Evolutionary conservation across 2,329 filamentous ascomycete genomes (phyloP).

Genomic region (Pseudogymnoascus sp.): DNA sequence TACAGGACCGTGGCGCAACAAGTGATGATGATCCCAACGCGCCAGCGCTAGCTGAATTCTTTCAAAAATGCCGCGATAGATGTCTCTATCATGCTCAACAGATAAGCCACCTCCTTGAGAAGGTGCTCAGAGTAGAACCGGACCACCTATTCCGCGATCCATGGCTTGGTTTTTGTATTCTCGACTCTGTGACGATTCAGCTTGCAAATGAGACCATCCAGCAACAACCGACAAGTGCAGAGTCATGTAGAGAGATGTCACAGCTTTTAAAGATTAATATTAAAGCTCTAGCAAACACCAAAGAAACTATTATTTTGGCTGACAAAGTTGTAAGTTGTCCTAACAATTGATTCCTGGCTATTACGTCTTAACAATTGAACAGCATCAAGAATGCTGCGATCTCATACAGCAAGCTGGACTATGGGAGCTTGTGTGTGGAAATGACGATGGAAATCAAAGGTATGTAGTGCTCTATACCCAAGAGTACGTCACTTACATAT

Average conservation of each 20-base stretch:
- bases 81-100: constrained; percentile 3
- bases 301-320: not conserved
- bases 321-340: constrained; percentile 2
- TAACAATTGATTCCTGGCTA: not conserved
- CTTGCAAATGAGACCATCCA: not conserved
- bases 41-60: not conserved
- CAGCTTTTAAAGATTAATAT: not conserved
- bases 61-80: constrained; percentile 1
- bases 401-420: not conserved
- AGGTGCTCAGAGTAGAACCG: constrained; percentile 2
- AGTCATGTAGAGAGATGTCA: not conserved
- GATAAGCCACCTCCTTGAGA: constrained; percentile 3
- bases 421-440: not conserved
- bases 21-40: constrained; percentile 16
- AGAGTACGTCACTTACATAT: not conserved
- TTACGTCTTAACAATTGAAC: not conserved
- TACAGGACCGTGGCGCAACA: constrained; percentile 18
- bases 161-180: constrained; percentile 9
- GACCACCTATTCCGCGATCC: constrained; percentile 10
- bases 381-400: constrained; percentile 1
- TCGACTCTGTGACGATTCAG: constrained; percentile 1
- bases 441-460: not conserved
- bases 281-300: not conserved
- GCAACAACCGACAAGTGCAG: not conserved
- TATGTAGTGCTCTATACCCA: not conserved